Base-by-base conservation (phyloP, 495 filamentous ascomycete genomes). In the Cudoniella acicularis region DNA sequence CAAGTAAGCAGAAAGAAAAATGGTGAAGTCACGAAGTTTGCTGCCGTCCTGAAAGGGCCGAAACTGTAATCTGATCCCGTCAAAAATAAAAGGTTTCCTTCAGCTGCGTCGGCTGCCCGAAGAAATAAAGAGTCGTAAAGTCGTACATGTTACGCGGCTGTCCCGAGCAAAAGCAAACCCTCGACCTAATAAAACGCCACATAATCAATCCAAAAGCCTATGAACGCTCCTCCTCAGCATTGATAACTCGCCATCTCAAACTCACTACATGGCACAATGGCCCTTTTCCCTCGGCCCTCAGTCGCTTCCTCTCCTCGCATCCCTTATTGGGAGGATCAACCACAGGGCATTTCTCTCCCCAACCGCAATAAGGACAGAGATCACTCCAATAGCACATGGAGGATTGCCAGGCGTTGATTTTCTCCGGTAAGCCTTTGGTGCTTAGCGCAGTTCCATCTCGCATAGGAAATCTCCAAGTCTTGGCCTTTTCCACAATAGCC, bases 381-480 rank as follows among this genome's bases (percentile, higher is more conserved):
- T 49, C 13, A 41, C 52, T 61, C 53, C 54, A 61, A 17, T 21
- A 54, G 22, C 53, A 57, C 18, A 26, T 22, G 9, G 62, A 54
- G 9, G 27, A 22, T 18, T 48, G 23, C 62, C 62, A 64, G 6
- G 47, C 51, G 26, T 3, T 58, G 1, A 1, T 43, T 43, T 40
- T 40, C 27, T 49, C 22, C 18, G 40, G 21, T n/a, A 42, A 16
- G 10, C 43, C 49, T 22, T 56, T 40, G n/a, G 52, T 18, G 47
- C 59, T 53, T 43, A 56, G 16, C 11, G 42, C 45, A 21, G 1
- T 21, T 8, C 50, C 59, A 42, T 45, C 27, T 9, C 46, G 42
- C 26, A 56, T 21, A 17, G 64, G 64, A 30, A 63, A 66, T 22
- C 26, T 53, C 64, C 64, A 63, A 22, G 56, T 54, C 36, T 56